Conservation (phyloP, 768 basidiomycete genomes). For the Kwoniella pini region DNA sequence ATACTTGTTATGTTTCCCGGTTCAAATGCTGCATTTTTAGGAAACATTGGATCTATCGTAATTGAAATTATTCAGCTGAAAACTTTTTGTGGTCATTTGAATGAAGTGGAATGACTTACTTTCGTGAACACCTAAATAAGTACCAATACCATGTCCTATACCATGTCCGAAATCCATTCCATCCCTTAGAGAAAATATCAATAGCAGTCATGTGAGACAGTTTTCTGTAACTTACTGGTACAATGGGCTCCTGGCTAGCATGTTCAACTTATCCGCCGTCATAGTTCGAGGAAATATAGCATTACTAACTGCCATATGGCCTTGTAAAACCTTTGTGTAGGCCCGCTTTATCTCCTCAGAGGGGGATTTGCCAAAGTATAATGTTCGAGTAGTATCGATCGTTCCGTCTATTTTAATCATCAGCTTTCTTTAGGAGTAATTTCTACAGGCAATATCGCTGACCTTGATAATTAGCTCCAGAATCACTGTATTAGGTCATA, state of each 20-base stretch:
- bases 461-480: slow-evolving; percentile 64
- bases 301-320: slow-evolving; percentile 90
- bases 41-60: slow-evolving; percentile 67
- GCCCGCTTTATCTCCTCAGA: slow-evolving; percentile 77
- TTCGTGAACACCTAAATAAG: slow-evolving; percentile 52
- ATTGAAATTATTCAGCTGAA: neutral
- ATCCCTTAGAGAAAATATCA: slow-evolving; percentile 21
- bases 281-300: slow-evolving; percentile 90
- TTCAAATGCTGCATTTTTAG: slow-evolving; percentile 65
- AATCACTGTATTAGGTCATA: slow-evolving; percentile 64
- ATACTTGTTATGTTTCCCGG: slow-evolving; percentile 92
- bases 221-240: slow-evolving; percentile 60
- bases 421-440: slow-evolving; percentile 33
- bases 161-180: slow-evolving; percentile 54
- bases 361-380: slow-evolving; percentile 80
- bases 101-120: slow-evolving; percentile 27
- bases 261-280: slow-evolving; percentile 77
- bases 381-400: slow-evolving; percentile 59
- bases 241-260: slow-evolving; percentile 81
- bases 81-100: neutral
- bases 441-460: slow-evolving; percentile 4
- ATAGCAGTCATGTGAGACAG: neutral
- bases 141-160: slow-evolving; percentile 53
- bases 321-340: slow-evolving; percentile 92
- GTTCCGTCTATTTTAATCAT: slow-evolving; percentile 78